Evolutionary conservation across 345 rosid species (phyloP), one percentile per base, ranked within the genome.

Genomic region (Adansonia digitata): DNA sequence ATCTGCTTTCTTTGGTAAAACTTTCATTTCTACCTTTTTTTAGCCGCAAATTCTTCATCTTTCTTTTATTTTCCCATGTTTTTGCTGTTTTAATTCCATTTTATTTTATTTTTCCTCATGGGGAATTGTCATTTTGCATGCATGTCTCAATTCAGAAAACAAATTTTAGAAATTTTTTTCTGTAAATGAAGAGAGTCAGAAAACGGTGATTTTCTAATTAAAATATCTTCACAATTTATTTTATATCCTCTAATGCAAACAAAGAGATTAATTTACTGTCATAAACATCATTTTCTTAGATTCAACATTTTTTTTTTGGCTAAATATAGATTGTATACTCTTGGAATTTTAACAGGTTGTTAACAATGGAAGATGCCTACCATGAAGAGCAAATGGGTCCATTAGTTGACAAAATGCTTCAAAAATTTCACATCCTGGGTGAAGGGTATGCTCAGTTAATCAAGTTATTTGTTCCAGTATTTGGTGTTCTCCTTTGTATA

Each of bases 351-450:
- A 55, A 74, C 83, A 92, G 97, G 98, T 79, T 90, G 81, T 68
- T 92, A 85, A 90, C 88, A 14, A 63, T 88, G 81, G 90, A 86
- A 85, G 97, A 92, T 78, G 90, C 89, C 37, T 85, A 88, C 77
- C 81, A 39, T 75, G 92, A 88, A 77, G 91, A 88, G 63, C 81
- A 86, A 75, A 79, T 90, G 83, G 80, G 65, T 46, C 40, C 87
- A 67, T n/a, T 88, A 7, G 82, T 88, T 74, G 81, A 81, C 76
- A 83, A 77, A 60, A 81, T 90, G 89, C 85, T 84, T 84, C 83
- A 67, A 20, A 84, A 87, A 71, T 84, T 82, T 82, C 97, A 86
- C 65, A 79, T 88, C 72, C 79, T 90, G 12, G 94, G 97, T 71
- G 93, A 91, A 86, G 97, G 97, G 97, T 94, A 90, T 71, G 91